Evolutionary conservation across 805 yeast genomes (phyloP).

Genomic region (Debaryomyces tyrocola): DNA sequence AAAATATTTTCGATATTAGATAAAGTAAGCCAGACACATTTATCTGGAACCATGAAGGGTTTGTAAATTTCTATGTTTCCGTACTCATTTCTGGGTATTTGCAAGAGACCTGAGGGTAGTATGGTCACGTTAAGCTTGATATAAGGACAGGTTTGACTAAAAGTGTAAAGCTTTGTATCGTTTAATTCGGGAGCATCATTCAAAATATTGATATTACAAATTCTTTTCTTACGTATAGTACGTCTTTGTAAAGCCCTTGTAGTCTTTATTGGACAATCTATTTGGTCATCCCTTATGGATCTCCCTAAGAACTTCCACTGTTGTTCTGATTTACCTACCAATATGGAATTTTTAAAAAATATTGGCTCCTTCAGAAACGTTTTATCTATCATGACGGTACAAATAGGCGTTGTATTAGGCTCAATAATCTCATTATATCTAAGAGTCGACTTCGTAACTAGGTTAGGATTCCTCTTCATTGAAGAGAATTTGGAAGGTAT

Average conservation of each 20-base stretch:
- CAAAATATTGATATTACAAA: slow-evolving; percentile 15
- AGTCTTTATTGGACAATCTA: slow-evolving; percentile 16
- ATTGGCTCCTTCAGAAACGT: slow-evolving; percentile 11
- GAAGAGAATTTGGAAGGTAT: slow-evolving; percentile 25
- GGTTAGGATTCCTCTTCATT: slow-evolving; percentile 28
- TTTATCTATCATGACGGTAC: slow-evolving; percentile 13
- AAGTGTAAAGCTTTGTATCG: slow-evolving; percentile 21
- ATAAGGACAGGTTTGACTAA: slow-evolving; percentile 29
- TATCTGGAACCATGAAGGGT: slow-evolving; percentile 29
- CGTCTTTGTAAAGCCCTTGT: slow-evolving; percentile 18
- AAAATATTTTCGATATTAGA: slow-evolving; percentile 20
- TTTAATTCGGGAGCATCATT: slow-evolving; percentile 18
- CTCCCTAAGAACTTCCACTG: slow-evolving; percentile 38
- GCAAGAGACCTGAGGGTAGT: slow-evolving; percentile 1
- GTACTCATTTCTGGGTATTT: slow-evolving; percentile 27
- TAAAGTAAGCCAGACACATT: slow-evolving; percentile 27
- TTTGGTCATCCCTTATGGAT: slow-evolving; percentile 20
- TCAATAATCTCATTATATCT: slow-evolving; percentile 27
- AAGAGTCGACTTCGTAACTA: slow-evolving; percentile 20
- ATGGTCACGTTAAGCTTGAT: slow-evolving; percentile 10
- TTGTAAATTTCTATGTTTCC: slow-evolving; percentile 33
- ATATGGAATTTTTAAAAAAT: slow-evolving; percentile 19
- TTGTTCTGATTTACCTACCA: slow-evolving; percentile 29
- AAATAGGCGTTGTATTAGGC: slow-evolving; percentile 11
- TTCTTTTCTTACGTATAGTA: slow-evolving; percentile 20